phyloP scores from a whole-genome alignment of 1,139 yeast species.

The Candida tetrigidarum region DNA sequence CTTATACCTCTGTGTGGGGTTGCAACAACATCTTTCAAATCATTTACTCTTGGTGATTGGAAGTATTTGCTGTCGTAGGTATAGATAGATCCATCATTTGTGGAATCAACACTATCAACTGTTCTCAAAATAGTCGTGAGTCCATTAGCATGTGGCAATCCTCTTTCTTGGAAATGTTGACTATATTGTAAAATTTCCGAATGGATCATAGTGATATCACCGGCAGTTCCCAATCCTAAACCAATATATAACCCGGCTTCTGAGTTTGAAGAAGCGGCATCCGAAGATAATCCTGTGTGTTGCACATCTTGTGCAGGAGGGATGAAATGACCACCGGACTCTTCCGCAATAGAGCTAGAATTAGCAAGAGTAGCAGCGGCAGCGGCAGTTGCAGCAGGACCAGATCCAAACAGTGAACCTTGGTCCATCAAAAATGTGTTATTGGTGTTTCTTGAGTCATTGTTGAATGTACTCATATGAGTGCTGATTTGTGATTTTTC shows the following conservation, averaged over 20 bases:
- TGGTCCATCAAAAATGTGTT: slow-evolving; percentile 11
- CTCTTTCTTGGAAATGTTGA: slow-evolving; percentile 18
- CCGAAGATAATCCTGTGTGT: slow-evolving; percentile 17
- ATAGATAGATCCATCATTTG: slow-evolving; percentile 25
- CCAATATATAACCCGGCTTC: slow-evolving; percentile 19
- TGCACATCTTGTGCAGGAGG: slow-evolving; percentile 12
- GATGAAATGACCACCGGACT: slow-evolving; percentile 13
- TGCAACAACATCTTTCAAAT: slow-evolving; percentile 44
- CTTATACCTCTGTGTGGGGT: slow-evolving; percentile 6
- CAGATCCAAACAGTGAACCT: slow-evolving; percentile 1
- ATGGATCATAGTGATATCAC: slow-evolving; percentile 47
- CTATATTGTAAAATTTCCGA: slow-evolving; percentile 32
- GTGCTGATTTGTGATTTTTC: slow-evolving; percentile 16
- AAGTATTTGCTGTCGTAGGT: slow-evolving; percentile 20
- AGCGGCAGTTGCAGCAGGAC: slow-evolving; percentile 4
- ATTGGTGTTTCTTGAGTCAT: slow-evolving; percentile 15
- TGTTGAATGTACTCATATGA: slow-evolving; percentile 18
- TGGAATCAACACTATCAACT: slow-evolving; percentile 8
- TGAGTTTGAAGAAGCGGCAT: slow-evolving; percentile 15
- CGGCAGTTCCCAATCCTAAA: slow-evolving; percentile 46
- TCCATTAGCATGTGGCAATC: slow-evolving; percentile 15
- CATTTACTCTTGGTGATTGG: slow-evolving; percentile 47
- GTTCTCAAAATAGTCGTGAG: slow-evolving; percentile 12
- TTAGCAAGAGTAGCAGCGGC: background rate
- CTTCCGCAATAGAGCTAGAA: background rate